A percentile compares a stretch with the other conserved stretches of the same genome.
phyloP scores from a whole-genome alignment of 495 filamentous ascomycete genomes.

The Chaetomium tenue region DNA sequence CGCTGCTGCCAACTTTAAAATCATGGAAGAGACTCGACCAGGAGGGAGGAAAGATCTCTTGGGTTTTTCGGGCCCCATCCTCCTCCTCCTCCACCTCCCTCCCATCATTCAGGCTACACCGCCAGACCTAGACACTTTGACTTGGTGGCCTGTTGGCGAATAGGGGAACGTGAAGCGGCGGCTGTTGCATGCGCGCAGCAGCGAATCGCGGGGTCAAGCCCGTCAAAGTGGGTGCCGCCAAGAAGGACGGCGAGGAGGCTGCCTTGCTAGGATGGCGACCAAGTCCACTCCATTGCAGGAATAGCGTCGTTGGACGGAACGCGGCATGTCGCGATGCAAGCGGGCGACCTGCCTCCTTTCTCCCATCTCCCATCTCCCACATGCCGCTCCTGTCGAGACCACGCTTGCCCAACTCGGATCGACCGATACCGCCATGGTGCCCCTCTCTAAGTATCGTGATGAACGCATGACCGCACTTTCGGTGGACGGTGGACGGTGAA shows the following conservation, averaged over 20 bases:
- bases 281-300: constrained; percentile 7
- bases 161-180: constrained; percentile 12
- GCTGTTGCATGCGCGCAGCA: constrained; percentile 1
- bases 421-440: constrained; percentile 22
- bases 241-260: constrained; percentile 19
- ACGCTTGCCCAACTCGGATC: constrained; percentile 10
- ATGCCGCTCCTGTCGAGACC: background rate
- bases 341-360: background rate
- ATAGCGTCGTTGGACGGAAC: constrained; percentile 14
- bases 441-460: constrained; percentile 4
- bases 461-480: constrained; percentile 28
- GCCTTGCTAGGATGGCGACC: constrained; percentile 3
- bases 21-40: background rate
- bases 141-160: constrained; percentile 17
- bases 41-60: background rate
- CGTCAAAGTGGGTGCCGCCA: constrained; percentile 18
- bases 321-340: constrained; percentile 14
- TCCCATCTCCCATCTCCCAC: background rate
- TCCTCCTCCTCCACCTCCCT: background rate
- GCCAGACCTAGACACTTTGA: constrained; percentile 11
- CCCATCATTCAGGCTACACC: constrained; percentile 15
- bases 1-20: background rate
- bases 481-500: constrained; percentile 32
- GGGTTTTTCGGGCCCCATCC: constrained; percentile 2
- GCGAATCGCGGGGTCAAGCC: constrained; percentile 26